Percentiles rank a stretch among this genome's conserved stretches.
Conservation (phyloP, 352 stramenopile species). For the Phytophthora chlamydospora region DNA sequence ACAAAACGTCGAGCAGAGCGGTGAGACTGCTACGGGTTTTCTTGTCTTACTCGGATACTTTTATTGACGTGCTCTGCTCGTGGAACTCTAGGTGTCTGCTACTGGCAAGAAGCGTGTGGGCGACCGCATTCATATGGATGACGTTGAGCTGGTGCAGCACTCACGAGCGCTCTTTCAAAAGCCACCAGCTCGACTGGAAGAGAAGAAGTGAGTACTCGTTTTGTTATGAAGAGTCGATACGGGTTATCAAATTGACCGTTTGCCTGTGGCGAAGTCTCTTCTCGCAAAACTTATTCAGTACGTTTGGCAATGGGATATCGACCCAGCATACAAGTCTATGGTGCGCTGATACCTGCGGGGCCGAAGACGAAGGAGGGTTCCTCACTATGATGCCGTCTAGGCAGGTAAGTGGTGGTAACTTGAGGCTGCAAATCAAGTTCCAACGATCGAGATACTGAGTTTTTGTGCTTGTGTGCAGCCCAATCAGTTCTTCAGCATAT, state of each 20-base stretch:
- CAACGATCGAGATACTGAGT: too few relatives aligned
- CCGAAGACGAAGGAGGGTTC: slow-evolving; percentile 15
- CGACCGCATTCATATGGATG: slow-evolving; percentile 61
- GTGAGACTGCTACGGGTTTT: background rate
- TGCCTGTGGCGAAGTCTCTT: slow-evolving; percentile 26
- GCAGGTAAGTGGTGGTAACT: slow-evolving; percentile 20
- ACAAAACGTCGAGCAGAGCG: slow-evolving; percentile 17
- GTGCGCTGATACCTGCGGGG: slow-evolving; percentile 15
- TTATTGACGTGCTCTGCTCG: background rate
- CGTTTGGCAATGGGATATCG: slow-evolving; percentile 39
- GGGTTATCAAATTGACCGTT: slow-evolving; percentile 7
- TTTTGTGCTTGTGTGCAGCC: slow-evolving; percentile 10
- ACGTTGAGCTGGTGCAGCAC: slow-evolving; percentile 47
- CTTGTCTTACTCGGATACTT: background rate
- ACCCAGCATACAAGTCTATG: slow-evolving; percentile 35
- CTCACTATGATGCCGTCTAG: slow-evolving; percentile 22
- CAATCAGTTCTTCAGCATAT: slow-evolving; percentile 30
- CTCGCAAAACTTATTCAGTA: slow-evolving; percentile 28
- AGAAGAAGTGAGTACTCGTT: slow-evolving; percentile 38
- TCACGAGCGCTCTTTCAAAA: slow-evolving; percentile 41
- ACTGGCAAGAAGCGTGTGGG: slow-evolving; percentile 47
- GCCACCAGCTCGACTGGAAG: slow-evolving; percentile 41
- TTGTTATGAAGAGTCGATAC: background rate
- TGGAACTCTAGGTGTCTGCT: slow-evolving; percentile 5
- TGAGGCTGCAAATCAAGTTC: background rate